These are phyloP conservation scores for Cantharellus cinnabarinus DNA, from an alignment of 768 basidiomycete species.

Conservation along the genomic window DNA sequence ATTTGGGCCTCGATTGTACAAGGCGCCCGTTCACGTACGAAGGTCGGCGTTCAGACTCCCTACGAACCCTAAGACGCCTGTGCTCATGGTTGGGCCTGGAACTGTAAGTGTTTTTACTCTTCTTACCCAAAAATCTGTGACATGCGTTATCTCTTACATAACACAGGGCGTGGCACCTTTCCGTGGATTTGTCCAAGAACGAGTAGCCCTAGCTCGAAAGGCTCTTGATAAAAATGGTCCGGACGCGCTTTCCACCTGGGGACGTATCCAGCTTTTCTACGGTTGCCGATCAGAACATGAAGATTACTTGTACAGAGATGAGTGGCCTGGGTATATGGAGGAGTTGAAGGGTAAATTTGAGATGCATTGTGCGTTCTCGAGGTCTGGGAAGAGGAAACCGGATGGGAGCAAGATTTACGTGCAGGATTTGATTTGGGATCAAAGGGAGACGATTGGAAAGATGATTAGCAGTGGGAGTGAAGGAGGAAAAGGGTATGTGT, in stretches of 20 bases:
- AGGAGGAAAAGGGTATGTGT: slow-evolving; percentile 90
- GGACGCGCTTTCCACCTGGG: slow-evolving; percentile 90
- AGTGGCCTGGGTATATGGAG: slow-evolving; percentile 74
- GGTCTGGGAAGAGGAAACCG: slow-evolving; percentile 53
- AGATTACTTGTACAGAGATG: slow-evolving; percentile 88
- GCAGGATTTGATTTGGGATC: slow-evolving; percentile 89
- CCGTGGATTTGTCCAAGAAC: slow-evolving; percentile 97
- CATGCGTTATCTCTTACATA: neutral
- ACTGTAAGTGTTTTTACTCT: slow-evolving; percentile 40
- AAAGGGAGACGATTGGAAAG: slow-evolving; percentile 62
- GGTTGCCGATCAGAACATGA: slow-evolving; percentile 78
- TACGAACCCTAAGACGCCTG: slow-evolving; percentile 93
- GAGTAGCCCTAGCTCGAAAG: slow-evolving; percentile 85
- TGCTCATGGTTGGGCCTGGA: slow-evolving; percentile 98
- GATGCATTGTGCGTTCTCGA: slow-evolving; percentile 78
- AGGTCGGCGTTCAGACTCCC: slow-evolving; percentile 93
- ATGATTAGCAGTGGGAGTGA: slow-evolving; percentile 34
- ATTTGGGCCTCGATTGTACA: slow-evolving; percentile 40
- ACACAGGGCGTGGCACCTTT: slow-evolving; percentile 91
- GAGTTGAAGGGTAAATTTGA: slow-evolving; percentile 86
- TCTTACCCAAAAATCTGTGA: neutral
- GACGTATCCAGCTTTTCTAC: slow-evolving; percentile 83
- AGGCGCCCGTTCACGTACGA: slow-evolving; percentile 83
- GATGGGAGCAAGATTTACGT: slow-evolving; percentile 96
- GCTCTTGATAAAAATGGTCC: slow-evolving; percentile 89